Conservation (phyloP, 2,329 filamentous ascomycete genomes). For the Colletotrichum gloeosporioides region DNA sequence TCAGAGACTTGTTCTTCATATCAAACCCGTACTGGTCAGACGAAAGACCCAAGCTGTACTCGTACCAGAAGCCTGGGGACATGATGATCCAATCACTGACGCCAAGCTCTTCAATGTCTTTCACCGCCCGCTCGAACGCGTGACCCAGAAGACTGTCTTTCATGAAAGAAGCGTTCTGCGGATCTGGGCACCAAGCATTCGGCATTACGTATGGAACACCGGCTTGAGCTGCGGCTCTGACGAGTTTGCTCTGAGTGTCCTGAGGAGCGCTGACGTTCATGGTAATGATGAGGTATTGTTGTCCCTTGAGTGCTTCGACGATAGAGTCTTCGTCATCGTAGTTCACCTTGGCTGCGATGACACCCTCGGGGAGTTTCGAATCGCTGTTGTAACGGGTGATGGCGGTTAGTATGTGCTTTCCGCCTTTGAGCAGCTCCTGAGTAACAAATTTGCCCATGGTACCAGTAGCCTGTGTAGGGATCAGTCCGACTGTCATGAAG, state of each 20-base stretch:
- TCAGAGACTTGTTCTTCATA: constrained; percentile 43
- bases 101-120: constrained; percentile 44
- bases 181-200: constrained; percentile 46
- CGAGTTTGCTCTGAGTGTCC: constrained; percentile 48
- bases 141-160: constrained; percentile 4
- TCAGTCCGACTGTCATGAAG: background rate
- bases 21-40: constrained; percentile 52
- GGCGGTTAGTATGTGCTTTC: constrained; percentile 58
- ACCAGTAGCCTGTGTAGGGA: constrained; percentile 40
- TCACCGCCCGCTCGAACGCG: constrained; percentile 24
- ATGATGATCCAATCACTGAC: constrained; percentile 37
- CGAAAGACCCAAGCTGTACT: constrained; percentile 47
- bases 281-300: constrained; percentile 61
- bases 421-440: constrained; percentile 48
- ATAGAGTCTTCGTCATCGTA: constrained; percentile 49
- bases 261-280: constrained; percentile 43
- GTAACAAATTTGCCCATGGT: constrained; percentile 46
- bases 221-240: constrained; percentile 55
- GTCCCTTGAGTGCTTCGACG: constrained; percentile 52
- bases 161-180: background rate
- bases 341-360: constrained; percentile 45
- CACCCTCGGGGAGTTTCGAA: constrained; percentile 46
- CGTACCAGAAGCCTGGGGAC: constrained; percentile 58
- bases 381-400: constrained; percentile 52
- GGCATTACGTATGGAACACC: constrained; percentile 58